Evolutionary conservation across 1,139 yeast genomes (phyloP).

Genomic region (Kazachstania sp.): DNA sequence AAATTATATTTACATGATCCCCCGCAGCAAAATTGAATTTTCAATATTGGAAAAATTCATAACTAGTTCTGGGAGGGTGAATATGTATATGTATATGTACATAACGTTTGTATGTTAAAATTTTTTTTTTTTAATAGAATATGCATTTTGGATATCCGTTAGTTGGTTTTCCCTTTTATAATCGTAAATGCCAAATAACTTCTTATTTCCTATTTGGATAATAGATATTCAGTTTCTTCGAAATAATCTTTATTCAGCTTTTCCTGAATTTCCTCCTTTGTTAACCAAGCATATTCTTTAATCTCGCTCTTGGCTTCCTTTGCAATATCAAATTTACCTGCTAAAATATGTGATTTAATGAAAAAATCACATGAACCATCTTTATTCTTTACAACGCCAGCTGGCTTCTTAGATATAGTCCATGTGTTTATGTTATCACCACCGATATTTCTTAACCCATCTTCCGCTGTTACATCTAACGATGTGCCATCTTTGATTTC

Average conservation of each 20-base stretch:
- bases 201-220: constrained; percentile 21
- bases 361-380: constrained; percentile 40
- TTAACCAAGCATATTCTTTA: constrained; percentile 66
- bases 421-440: constrained; percentile 75
- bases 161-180: too few relatives aligned
- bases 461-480: constrained; percentile 66
- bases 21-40: background rate
- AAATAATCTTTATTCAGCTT: constrained; percentile 51
- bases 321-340: constrained; percentile 68
- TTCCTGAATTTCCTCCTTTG: constrained; percentile 65
- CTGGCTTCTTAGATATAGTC: constrained; percentile 84
- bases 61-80: background rate
- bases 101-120: background rate
- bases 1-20: constrained; percentile 3
- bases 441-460: constrained; percentile 62
- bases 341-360: constrained; percentile 80
- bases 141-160: background rate
- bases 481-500: constrained; percentile 38
- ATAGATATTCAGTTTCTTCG: constrained; percentile 43
- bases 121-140: background rate
- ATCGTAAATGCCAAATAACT: too few relatives aligned
- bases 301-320: constrained; percentile 26
- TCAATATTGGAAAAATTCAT: too few relatives aligned
- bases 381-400: constrained; percentile 48
- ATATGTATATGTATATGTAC: background rate